Evolutionary conservation across 108 stramenopile species (phyloP).

Genomic region (Aurantiochytrium sp.): DNA sequence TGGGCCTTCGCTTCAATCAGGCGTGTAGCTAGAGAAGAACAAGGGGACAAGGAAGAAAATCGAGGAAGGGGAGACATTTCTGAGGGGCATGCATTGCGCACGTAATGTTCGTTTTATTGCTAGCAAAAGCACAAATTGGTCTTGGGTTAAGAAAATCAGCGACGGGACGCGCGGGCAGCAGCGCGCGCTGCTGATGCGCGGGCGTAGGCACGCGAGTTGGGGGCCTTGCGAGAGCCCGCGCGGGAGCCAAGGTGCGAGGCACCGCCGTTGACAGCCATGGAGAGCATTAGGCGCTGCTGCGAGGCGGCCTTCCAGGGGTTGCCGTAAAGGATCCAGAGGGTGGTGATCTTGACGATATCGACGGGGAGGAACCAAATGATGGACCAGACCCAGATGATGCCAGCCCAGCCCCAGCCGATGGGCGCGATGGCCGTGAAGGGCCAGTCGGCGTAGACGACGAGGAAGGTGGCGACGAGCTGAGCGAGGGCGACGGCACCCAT

Average conservation of each 20-base stretch:
- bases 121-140: neutral
- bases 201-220: constrained; percentile 16
- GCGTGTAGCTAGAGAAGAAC: too few relatives aligned
- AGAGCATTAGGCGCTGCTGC: neutral
- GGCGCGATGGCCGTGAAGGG: neutral
- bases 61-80: too few relatives aligned
- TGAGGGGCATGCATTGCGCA: too few relatives aligned
- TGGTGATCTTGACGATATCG: neutral
- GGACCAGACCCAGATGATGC: constrained; percentile 18
- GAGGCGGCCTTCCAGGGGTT: constrained; percentile 20
- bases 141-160: neutral
- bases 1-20: too few relatives aligned
- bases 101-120: too few relatives aligned
- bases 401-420: neutral
- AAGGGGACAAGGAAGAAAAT: too few relatives aligned
- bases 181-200: constrained; percentile 6
- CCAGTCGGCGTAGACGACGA: neutral
- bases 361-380: constrained; percentile 11
- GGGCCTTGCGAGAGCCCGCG: neutral
- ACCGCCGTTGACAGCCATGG: neutral
- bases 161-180: neutral
- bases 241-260: neutral
- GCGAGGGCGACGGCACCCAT: neutral
- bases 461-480: neutral
- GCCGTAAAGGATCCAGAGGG: neutral